These are phyloP conservation scores for Aristolochia fimbriata DNA, from an alignment of 164 flowering plant species.

Conservation along the genomic window DNA sequence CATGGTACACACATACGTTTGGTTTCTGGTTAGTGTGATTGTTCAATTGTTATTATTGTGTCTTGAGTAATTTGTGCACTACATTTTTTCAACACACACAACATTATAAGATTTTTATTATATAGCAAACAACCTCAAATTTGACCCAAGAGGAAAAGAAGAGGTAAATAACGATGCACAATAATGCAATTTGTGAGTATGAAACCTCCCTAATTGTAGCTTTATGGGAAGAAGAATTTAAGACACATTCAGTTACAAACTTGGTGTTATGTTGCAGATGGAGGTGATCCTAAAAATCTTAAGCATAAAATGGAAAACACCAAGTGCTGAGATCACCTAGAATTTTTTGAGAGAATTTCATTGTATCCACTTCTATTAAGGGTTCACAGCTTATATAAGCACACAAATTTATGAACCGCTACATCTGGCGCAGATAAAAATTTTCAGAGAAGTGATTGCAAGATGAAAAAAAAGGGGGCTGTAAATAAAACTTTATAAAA, in stretches of 20 bases:
- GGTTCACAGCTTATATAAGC: conserved; percentile 88
- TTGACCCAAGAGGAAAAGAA: neutral
- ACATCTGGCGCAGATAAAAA: conserved; percentile 34
- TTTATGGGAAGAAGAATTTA: too few species aligned
- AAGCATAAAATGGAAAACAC: too few species aligned
- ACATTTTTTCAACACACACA: too few species aligned
- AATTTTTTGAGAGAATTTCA: conserved; percentile 47
- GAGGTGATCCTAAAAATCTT: too few species aligned
- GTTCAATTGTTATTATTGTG: too few species aligned
- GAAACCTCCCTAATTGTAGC: neutral
- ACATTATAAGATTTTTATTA: neutral
- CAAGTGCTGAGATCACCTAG: conserved; percentile 24
- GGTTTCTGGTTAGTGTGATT: too few species aligned
- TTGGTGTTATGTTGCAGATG: too few species aligned
- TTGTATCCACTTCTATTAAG: conserved; percentile 82
- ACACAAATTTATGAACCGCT: conserved; percentile 64
- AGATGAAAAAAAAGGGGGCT: neutral
- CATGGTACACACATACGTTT: too few species aligned
- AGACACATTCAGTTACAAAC: too few species aligned
- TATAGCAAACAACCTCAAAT: neutral
- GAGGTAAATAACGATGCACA: neutral
- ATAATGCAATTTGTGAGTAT: neutral
- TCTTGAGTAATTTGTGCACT: too few species aligned
- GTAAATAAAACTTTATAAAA: neutral
- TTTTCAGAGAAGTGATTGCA: neutral